Base-by-base conservation (phyloP, 306 rosid genomes). In the Malus asiatica region DNA sequence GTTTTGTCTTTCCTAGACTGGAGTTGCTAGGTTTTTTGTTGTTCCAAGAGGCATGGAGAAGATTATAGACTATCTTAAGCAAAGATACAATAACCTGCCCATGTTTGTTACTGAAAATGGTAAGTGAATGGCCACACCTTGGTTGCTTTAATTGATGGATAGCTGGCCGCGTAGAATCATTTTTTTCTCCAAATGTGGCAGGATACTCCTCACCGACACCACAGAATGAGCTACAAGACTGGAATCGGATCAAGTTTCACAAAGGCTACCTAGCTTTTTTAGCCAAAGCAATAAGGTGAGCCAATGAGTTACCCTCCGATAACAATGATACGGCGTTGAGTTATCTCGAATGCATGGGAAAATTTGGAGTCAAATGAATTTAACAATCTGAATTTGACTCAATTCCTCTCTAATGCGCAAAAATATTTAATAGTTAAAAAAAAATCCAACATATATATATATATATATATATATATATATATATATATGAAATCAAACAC, bases 101-200 rank as follows among this genome's bases (percentile, higher is more conserved):
- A 82, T 86, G 80, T 83, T 82, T 80, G 83, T 91, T 9, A 89
- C 91, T 12, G 97, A 91, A 86, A 91, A 89, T 32, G 97, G 97
- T 89, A 9, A n/a, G 84, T 68, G 38, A 11, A 67, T 59, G 30
- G 23, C 1, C 66, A 59, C 35, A 18, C 3, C 38, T 62, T 18
- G 19, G 11, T 42, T n/a, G 3, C 38, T 58, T 27, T 35, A 7
- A 58, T 27, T 35, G 22, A 15, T 33, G 1, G n/a, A 57, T 59
- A 68, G 29, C 27, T 18, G 19, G 60, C 23, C 10, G 53, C 29
- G 14, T 25, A 4, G 32, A 59, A 59, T 29, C 12, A 40, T 9
- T 40, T 18, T 42, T 44, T 40, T 40, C 12, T 38, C 12, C 11
- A 11, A 27, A 60, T 45, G 15, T 40, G 7, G 9, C 84, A 90